Base-by-base conservation (phyloP, 2,329 filamentous ascomycete species). In the Arthrobotrys conoides region DNA sequence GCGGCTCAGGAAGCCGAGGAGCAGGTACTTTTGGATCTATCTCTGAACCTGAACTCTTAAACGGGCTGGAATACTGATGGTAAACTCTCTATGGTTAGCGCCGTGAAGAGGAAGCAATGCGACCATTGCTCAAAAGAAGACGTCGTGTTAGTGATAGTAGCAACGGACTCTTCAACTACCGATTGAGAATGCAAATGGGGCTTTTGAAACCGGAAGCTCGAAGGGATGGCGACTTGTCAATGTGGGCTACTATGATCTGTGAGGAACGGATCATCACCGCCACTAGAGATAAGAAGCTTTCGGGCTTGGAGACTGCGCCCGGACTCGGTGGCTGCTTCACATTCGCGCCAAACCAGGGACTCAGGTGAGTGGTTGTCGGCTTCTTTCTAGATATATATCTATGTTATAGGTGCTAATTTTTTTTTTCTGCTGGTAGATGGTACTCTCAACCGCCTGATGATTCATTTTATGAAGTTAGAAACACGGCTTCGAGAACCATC, bases 401-500 rank as follows among this genome's bases (percentile, higher is more conserved):
- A 36, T 16, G 27, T 14, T 2, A 14, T 55, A 4, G 18, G 10
- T n/a, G 49, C 72, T 76, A 61, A 76, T 38, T 8, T 38, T 5
- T 9, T 6, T 20, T 20, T 12, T 22, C n/a, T 49, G 3, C 27
- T 30, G 12, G 12, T 38, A 77, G 73, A 71, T 77, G 73, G 73
- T 77, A 77, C 36, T 69, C 61, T 57, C 38, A 77, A 33, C 57
- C 57, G 18, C 73, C 67, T n/a, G 66, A 77, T 33, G 73, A 77
- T 49, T 69, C 70, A 38, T 77, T 77, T 48, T 77, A 77, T 51
- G 73, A 77, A 68, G 67, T 71, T 51, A 77, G 73, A 77, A 77
- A 77, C 38, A 51, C 30, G 16, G 59, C 73, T 68, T 71, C 73
- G 18, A 65, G 73, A 22, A 55, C 61, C 41, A 33, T 71, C 30